Evolutionary conservation across 768 basidiomycete genomes (phyloP).

Genomic region (Tulasnella calospora): DNA sequence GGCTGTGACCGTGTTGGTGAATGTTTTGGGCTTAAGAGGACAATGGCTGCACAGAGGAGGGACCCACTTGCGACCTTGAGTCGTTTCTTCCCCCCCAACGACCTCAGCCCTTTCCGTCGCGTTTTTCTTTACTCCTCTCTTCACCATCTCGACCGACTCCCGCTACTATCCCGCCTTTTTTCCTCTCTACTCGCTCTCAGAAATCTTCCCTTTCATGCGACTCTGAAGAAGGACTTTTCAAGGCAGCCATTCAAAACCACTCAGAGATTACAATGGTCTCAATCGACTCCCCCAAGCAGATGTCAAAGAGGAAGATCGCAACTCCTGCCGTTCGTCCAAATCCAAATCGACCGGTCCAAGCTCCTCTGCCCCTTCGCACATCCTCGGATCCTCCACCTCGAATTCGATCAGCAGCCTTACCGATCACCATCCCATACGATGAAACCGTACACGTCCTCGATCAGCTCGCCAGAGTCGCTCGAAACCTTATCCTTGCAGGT

Average conservation of each 20-base stretch:
- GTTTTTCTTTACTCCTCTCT: background rate
- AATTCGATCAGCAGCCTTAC: background rate
- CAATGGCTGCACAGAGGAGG: background rate
- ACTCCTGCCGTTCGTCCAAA: background rate
- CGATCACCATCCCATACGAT: background rate
- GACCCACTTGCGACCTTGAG: conserved; percentile 1
- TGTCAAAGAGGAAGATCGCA: conserved; percentile 2
- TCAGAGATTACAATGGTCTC: background rate
- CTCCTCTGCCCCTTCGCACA: background rate
- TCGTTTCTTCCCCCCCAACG: background rate
- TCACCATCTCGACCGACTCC: background rate
- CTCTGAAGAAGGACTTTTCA: background rate
- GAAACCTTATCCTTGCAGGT: background rate
- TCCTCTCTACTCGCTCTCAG: background rate
- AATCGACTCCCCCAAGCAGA: background rate
- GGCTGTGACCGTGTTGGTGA: conserved; percentile 2
- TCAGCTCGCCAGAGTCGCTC: background rate
- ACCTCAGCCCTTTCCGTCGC: background rate
- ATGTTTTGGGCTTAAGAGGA: background rate
- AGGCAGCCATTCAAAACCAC: background rate
- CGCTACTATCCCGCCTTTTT: background rate
- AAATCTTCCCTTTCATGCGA: background rate
- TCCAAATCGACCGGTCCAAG: background rate
- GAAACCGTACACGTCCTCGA: background rate
- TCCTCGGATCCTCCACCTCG: background rate